A percentile compares a stretch with the other conserved stretches of the same genome.
phyloP scores from a whole-genome alignment of 2,329 filamentous ascomycete species.

The Penicillium crustosum region DNA sequence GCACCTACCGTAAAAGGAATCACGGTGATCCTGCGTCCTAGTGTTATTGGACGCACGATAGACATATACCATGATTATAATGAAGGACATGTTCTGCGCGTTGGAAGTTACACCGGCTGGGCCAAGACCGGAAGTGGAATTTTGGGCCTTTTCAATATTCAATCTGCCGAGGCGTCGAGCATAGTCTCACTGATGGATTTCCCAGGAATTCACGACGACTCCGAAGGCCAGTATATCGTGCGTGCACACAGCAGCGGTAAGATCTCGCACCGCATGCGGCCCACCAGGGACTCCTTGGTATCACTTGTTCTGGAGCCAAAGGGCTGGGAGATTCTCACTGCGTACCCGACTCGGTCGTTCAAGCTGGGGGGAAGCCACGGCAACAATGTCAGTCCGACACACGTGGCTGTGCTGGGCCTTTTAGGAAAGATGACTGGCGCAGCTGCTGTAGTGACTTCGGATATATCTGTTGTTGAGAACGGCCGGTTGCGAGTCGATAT shows the following conservation, averaged over 20 bases:
- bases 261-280: conserved; percentile 48
- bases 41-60: conserved; percentile 68
- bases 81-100: conserved; percentile 70
- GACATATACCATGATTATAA: conserved; percentile 75
- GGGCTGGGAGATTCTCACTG: conserved; percentile 79
- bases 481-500: conserved; percentile 65
- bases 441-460: conserved; percentile 69
- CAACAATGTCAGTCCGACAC: conserved; percentile 31
- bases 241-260: conserved; percentile 68
- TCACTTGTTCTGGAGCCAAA: conserved; percentile 61
- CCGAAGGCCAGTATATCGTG: conserved; percentile 64
- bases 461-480: conserved; percentile 58
- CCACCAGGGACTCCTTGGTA: conserved; percentile 51
- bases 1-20: conserved; percentile 68
- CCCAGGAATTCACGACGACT: conserved; percentile 60
- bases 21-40: conserved; percentile 79
- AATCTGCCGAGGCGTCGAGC: conserved; percentile 61
- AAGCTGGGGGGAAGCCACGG: conserved; percentile 31
- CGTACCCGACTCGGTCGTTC: conserved; percentile 65
- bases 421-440: conserved; percentile 87
- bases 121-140: conserved; percentile 70
- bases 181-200: conserved; percentile 71
- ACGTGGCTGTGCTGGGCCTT: conserved; percentile 71
- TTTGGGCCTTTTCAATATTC: conserved; percentile 82
- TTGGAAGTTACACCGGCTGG: conserved; percentile 74